phyloP scores from a whole-genome alignment of 2,329 filamentous ascomycete species.

The Neopestalotiopsis sp. region DNA sequence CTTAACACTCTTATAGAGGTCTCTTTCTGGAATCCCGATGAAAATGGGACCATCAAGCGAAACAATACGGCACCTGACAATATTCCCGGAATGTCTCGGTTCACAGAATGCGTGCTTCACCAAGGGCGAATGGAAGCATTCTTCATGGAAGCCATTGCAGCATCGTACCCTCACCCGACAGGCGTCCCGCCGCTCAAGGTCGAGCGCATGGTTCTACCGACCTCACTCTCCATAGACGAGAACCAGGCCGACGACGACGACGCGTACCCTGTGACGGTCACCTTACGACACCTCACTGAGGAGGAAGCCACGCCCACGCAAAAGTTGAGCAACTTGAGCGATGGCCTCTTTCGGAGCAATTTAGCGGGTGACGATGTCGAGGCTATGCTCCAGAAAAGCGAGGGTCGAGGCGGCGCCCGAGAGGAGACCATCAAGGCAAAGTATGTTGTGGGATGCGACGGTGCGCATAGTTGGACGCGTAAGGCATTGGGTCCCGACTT shows the following conservation, averaged over 20 bases:
- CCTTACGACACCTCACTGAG: conserved; percentile 59
- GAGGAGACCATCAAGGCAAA: conserved; percentile 58
- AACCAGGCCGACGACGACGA: conserved; percentile 48
- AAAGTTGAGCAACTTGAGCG: conserved; percentile 42
- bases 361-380: conserved; percentile 58
- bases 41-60: conserved; percentile 60
- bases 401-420: conserved; percentile 38
- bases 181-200: conserved; percentile 44
- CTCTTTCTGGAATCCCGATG: conserved; percentile 65
- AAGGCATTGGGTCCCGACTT: conserved; percentile 57
- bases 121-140: conserved; percentile 67
- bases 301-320: conserved; percentile 55
- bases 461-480: conserved; percentile 70
- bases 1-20: conserved; percentile 26
- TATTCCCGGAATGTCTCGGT: conserved; percentile 57
- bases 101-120: conserved; percentile 65
- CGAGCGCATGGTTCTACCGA: conserved; percentile 62
- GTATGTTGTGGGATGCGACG: conserved; percentile 73
- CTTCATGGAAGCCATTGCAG: conserved; percentile 58
- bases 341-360: conserved; percentile 64
- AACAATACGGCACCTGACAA: conserved; percentile 49
- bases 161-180: conserved; percentile 29
- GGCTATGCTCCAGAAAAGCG: conserved; percentile 42
- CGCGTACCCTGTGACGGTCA: conserved; percentile 63
- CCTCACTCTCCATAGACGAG: conserved; percentile 56